These are phyloP conservation scores for Lactarius deliciosus DNA, from an alignment of 768 basidiomycete species.

Conservation along the genomic window DNA sequence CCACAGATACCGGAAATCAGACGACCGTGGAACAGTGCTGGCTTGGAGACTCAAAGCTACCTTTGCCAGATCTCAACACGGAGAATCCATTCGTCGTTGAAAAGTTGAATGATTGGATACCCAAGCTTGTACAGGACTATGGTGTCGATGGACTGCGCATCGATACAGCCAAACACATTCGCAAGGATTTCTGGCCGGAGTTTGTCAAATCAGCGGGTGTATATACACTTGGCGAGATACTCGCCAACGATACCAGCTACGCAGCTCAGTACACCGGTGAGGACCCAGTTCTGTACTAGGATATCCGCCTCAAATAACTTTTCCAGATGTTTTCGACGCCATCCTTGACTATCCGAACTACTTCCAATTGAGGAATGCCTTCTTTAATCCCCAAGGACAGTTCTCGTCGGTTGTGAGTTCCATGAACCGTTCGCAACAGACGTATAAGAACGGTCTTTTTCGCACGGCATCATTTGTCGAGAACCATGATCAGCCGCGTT, in stretches of 20 bases:
- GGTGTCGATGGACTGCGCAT: slow-evolving; percentile 55
- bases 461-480: slow-evolving; percentile 51
- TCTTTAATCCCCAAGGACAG: slow-evolving; percentile 38
- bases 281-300: slow-evolving; percentile 16
- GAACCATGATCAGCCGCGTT: slow-evolving; percentile 56
- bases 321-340: slow-evolving; percentile 42
- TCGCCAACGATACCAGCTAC: slow-evolving; percentile 43
- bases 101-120: slow-evolving; percentile 50
- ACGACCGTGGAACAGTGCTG: slow-evolving; percentile 57
- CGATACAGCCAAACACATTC: slow-evolving; percentile 59
- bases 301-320: background rate
- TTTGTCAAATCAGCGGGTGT: slow-evolving; percentile 50
- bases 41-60: slow-evolving; percentile 53
- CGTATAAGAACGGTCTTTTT: slow-evolving; percentile 44
- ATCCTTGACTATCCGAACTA: slow-evolving; percentile 53
- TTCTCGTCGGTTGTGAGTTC: slow-evolving; percentile 36
- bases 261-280: slow-evolving; percentile 44
- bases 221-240: slow-evolving; percentile 58
- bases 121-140: slow-evolving; percentile 47
- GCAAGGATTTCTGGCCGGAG: slow-evolving; percentile 52
- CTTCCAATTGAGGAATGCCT: slow-evolving; percentile 44
- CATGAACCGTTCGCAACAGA: slow-evolving; percentile 37
- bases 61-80: slow-evolving; percentile 60
- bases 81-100: slow-evolving; percentile 46
- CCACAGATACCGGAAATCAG: slow-evolving; percentile 39